Evolutionary conservation across 176 grass and related monocot genomes (phyloP), one percentile per base, ranked within the genome.

Genomic region (Puya raimondii): DNA sequence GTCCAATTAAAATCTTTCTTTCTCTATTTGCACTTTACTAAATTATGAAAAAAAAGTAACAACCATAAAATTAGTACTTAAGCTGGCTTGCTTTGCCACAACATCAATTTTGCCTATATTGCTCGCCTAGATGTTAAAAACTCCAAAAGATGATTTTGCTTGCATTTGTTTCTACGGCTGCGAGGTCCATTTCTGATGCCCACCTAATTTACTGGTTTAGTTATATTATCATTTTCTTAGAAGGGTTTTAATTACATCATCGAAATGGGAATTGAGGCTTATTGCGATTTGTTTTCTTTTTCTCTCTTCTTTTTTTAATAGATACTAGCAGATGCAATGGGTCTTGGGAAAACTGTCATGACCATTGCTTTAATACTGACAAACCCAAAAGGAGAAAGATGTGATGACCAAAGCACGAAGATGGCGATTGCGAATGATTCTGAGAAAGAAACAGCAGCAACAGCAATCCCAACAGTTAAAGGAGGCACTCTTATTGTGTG

Each of bases 321-420:
- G 88, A 96, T 96, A 65, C 65, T 96, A 51, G 88, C 92, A 27
- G 88, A 96, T 76, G 88, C 92, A 76, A 96, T 96, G 92, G 92
- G 88, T 72, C 85, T 96, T 74, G 92, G 92, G 29, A 91, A 96
- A 86, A 91, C 92, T 75, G 92, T 96, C 17, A 96, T 91, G 92
- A 87, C 88, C 51, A 91, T 96, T 86, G 85, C 92, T 72, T 53
- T 91, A 25, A 77, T 96, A 83, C 88, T 91, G n/a, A 75, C 85
- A 75, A 78, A 83, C 23, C 85, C 81, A 70, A 96, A 69, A 67
- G 83, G 81, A 15, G 70, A 87, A 65, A 72, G 13, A 15, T 88
- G 70, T 54, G 21, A 73, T 51, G 49, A 70, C 61, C 73, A 71
- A 69, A 64, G 80, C 64, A 83, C 33, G 33, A 72, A 74, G 14